Evolutionary conservation across 371 early-diverging fungal species (phyloP), one percentile per base, ranked within the genome.

Genomic region (Mucor mucedo): DNA sequence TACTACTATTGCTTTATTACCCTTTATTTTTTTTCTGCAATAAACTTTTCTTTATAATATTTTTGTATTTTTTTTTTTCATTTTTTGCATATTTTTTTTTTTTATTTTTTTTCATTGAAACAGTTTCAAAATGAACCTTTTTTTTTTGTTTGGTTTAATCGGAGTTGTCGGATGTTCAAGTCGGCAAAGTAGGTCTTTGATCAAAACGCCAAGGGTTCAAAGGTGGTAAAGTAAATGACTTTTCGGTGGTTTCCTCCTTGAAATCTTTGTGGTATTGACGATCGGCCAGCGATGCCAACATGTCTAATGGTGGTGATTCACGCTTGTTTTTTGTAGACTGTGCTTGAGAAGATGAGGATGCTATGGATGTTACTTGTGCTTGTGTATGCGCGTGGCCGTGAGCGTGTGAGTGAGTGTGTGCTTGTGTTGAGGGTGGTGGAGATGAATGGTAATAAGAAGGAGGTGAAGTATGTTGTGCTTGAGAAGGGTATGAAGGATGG

Each of bases 221-320:
- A 14, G 68, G 59, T 44, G 69, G 65, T n/a, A 70, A 58, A n/a
- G 60, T 68, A 50, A 58, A 68, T 32, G 68, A 52, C 21, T 49
- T 66, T 39, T 65, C 58, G 27, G 54, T 62, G 8, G 62, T 41
- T 3, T 62, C 60, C 27, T 61, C 29, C 38, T 61, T 61, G 16
- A 52, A 60, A 10, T 68, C 63, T 44, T 59, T 54, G 44, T 63
- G 60, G 40, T 62, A 57, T 63, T 68, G 75, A 32, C 61, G 59
- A 59, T 78, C 79, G 67, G 68, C 79, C 65, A 75, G 71, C 65
- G 79, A 76, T 47, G 73, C 72, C 55, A 78, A 60, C 56, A 60
- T 58, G 49, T 78, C 70, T 11, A 73, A 39, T 3, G 71, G 67
- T 28, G 79, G 70, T 27, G 73, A 68, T 52, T 52, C 63, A 45